A percentile compares a stretch with the other conserved stretches of the same genome.
These are phyloP conservation scores for Salvia sclarea DNA, from an alignment of 305 asterid genomes.

Conservation along the genomic window DNA sequence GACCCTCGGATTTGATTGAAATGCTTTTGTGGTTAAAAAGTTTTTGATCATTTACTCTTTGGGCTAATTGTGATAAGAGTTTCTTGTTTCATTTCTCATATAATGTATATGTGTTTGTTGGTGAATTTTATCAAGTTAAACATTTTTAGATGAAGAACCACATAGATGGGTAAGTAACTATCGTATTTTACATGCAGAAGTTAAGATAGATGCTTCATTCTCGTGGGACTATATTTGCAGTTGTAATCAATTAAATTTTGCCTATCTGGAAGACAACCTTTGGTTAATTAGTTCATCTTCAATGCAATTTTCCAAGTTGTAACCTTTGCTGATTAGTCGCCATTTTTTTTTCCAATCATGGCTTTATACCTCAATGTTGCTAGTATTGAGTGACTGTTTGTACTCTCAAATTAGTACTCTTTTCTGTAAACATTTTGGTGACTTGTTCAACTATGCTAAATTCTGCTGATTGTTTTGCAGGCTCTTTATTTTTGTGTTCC, in stretches of 20 bases:
- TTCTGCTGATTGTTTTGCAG: constrained; percentile 44
- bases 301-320: neutral
- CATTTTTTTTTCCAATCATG: neutral
- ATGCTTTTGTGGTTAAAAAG: neutral
- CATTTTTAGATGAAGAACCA: neutral
- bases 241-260: constrained; percentile 10
- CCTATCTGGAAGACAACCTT: neutral
- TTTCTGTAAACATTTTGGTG: neutral
- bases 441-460: constrained; percentile 9
- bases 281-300: neutral
- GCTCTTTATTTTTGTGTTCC: constrained; percentile 96
- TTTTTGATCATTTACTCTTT: neutral
- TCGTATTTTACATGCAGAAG: neutral
- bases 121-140: constrained; percentile 14
- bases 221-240: neutral
- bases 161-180: neutral
- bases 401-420: neutral
- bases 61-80: constrained; percentile 2
- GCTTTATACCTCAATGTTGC: neutral
- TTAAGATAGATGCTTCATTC: constrained; percentile 13
- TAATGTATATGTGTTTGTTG: constrained; percentile 20
- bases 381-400: neutral
- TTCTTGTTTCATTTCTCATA: neutral
- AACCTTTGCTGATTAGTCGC: neutral
- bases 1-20: constrained; percentile 4